A percentile compares a stretch with the other conserved stretches of the same genome.
phyloP scores from a whole-genome alignment of 2,329 filamentous ascomycete genomes.

The Zarea fungicola region DNA sequence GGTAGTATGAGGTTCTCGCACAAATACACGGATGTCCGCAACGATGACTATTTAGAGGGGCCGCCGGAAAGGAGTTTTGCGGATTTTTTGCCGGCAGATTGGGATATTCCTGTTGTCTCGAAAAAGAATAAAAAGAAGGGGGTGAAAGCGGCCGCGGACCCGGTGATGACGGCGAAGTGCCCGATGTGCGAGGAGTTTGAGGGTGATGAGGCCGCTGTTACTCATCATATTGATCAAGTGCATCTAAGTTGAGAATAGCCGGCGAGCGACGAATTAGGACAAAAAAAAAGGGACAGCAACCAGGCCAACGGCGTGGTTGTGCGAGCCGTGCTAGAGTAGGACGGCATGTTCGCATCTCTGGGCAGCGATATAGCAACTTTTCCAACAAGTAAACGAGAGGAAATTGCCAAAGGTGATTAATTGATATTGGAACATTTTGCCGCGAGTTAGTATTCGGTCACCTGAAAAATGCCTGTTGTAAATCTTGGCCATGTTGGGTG shows the following conservation, averaged over 20 bases:
- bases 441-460: too few species aligned
- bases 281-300: too few species aligned
- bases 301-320: too few species aligned
- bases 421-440: too few species aligned
- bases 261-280: too few species aligned
- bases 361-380: too few species aligned
- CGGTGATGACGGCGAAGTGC: conserved; percentile 37
- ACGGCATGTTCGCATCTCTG: too few species aligned
- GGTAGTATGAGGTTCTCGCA: conserved; percentile 21
- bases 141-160: conserved; percentile 15
- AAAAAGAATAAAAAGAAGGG: too few species aligned
- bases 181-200: conserved; percentile 63
- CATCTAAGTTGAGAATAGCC: conserved; percentile 24
- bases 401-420: too few species aligned
- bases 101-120: conserved; percentile 27
- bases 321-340: too few species aligned
- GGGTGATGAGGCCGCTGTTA: conserved; percentile 63
- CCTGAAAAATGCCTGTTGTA: neutral
- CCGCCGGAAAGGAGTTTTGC: conserved; percentile 37
- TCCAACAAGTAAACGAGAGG: too few species aligned
- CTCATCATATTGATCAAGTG: conserved; percentile 53
- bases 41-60: conserved; percentile 31
- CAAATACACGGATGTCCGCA: conserved; percentile 30
- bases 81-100: conserved; percentile 42
- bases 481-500: neutral